Percentiles rank a stretch among this genome's conserved stretches.
These are phyloP conservation scores for Dioszegia aurantiaca DNA, from an alignment of 768 basidiomycete genomes.

Conservation along the genomic window DNA sequence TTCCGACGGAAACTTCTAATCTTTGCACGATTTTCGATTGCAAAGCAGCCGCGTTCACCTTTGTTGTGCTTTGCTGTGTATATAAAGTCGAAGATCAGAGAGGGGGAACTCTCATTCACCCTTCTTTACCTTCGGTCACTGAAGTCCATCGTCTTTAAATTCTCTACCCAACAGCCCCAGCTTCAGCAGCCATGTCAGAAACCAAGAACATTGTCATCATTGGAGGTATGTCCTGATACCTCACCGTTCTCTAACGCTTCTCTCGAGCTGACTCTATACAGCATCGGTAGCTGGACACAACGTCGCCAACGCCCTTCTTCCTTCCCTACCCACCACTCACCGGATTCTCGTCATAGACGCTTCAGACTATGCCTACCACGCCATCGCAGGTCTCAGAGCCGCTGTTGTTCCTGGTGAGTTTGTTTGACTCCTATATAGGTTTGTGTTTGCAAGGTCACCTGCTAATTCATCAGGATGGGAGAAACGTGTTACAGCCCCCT, in stretches of 20 bases:
- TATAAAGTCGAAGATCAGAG: too few species aligned
- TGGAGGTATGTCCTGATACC: constrained; percentile 45
- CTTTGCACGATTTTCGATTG: too few species aligned
- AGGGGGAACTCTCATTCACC: too few species aligned
- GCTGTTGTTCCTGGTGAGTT: constrained; percentile 43
- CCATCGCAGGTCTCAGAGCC: constrained; percentile 40
- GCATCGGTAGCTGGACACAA: constrained; percentile 38
- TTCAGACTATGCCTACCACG: constrained; percentile 35
- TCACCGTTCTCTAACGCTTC: too few species aligned
- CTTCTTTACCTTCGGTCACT: neutral
- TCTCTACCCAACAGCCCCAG: neutral
- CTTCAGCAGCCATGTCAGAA: constrained; percentile 23
- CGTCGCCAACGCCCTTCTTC: constrained; percentile 32
- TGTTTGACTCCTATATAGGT: too few species aligned
- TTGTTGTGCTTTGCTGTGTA: too few species aligned
- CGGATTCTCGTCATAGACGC: constrained; percentile 47
- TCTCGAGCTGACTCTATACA: constrained; percentile 15
- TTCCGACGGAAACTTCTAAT: too few species aligned
- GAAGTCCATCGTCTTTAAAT: too few species aligned
- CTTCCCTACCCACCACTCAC: constrained; percentile 32
- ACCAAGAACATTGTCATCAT: constrained; percentile 49
- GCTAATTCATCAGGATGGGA: constrained; percentile 42
- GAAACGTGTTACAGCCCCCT: constrained; percentile 31
- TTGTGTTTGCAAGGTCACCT: too few species aligned
- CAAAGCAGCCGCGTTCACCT: too few species aligned